A percentile compares a stretch with the other conserved stretches of the same genome.
These are phyloP conservation scores for Rasamsonia emersonii DNA, from an alignment of 2,329 filamentous ascomycete species.

Conservation along the genomic window DNA sequence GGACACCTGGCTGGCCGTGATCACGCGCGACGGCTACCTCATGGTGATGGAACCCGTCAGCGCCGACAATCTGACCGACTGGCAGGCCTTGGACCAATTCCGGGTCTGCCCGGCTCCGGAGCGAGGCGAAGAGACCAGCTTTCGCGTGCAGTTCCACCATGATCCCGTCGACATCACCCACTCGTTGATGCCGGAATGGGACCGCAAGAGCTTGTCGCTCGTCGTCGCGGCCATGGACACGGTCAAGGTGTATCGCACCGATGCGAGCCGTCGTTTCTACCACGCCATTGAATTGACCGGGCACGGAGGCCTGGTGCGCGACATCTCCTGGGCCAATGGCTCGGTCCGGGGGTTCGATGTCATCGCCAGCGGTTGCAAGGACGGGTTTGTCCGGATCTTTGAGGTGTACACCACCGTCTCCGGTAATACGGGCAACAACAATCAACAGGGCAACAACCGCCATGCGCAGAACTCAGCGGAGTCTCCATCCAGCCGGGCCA, in stretches of 20 bases:
- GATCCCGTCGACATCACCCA: conserved; percentile 65
- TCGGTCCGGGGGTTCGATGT: conserved; percentile 85
- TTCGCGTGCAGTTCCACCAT: conserved; percentile 80
- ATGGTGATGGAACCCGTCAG: conserved; percentile 78
- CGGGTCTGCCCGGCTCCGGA: conserved; percentile 61
- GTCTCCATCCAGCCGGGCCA: conserved; percentile 22
- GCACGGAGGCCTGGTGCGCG: conserved; percentile 70
- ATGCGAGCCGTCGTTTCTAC: conserved; percentile 70
- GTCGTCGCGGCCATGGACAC: conserved; percentile 79
- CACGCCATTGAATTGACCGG: conserved; percentile 66
- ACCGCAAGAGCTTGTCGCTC: conserved; percentile 67
- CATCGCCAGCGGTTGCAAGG: conserved; percentile 85
- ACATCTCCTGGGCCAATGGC: conserved; percentile 86
- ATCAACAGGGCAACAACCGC: conserved; percentile 15
- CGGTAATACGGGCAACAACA: conserved; percentile 18
- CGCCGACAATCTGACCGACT: conserved; percentile 71
- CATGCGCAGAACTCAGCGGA: conserved; percentile 18
- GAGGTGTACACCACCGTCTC: conserved; percentile 42
- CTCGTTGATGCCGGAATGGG: conserved; percentile 71
- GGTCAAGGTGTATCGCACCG: conserved; percentile 74
- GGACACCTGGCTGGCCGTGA: conserved; percentile 76
- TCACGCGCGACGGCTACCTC: conserved; percentile 73
- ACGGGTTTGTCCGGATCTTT: conserved; percentile 84
- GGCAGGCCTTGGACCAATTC: conserved; percentile 66
- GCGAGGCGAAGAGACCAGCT: conserved; percentile 77